Percentiles rank a stretch among this genome's conserved stretches.
These are phyloP conservation scores for Hymenoscyphus infarciens DNA, from an alignment of 2,329 filamentous ascomycete species.

Conservation along the genomic window DNA sequence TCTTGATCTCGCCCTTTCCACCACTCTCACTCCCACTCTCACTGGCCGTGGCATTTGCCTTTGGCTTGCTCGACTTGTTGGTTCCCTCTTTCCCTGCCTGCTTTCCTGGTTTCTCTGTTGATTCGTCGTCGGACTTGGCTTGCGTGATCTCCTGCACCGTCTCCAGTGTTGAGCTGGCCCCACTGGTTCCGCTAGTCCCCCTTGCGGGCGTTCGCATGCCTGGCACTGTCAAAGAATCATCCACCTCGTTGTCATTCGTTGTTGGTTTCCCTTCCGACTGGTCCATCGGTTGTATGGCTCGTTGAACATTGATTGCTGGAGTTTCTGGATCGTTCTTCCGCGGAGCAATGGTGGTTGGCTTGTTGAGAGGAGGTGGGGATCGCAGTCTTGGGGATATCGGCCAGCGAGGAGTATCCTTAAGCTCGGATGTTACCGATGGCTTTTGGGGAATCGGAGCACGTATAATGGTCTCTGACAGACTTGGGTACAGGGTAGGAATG, in stretches of 20 bases:
- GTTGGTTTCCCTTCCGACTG: conserved; percentile 31
- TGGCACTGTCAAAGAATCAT: conserved; percentile 27
- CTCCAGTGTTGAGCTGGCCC: conserved; percentile 65
- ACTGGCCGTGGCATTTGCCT: conserved; percentile 42
- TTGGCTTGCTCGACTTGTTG: conserved; percentile 33
- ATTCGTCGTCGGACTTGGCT: conserved; percentile 44
- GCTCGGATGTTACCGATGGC: conserved; percentile 46
- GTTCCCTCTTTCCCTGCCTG: conserved; percentile 37
- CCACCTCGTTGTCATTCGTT: conserved; percentile 27
- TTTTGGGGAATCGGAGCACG: conserved; percentile 65
- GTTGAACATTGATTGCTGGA: conserved; percentile 52
- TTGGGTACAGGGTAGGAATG: conserved; percentile 62
- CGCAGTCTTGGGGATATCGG: conserved; percentile 73
- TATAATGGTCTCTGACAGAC: conserved; percentile 56
- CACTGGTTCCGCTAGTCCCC: conserved; percentile 55
- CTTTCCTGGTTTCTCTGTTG: conserved; percentile 44
- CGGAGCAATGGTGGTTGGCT: conserved; percentile 43
- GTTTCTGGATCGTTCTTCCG: conserved; percentile 49
- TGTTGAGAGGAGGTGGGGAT: conserved; percentile 65
- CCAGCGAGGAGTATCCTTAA: conserved; percentile 64
- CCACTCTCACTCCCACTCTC: conserved; percentile 67
- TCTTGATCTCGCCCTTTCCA: conserved; percentile 47
- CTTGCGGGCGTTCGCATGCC: conserved; percentile 59
- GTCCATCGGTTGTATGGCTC: conserved; percentile 42
- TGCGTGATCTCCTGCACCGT: conserved; percentile 90